Evolutionary conservation across 2,329 filamentous ascomycete species (phyloP).

Genomic region (Aspergillus pseudoterreus): DNA sequence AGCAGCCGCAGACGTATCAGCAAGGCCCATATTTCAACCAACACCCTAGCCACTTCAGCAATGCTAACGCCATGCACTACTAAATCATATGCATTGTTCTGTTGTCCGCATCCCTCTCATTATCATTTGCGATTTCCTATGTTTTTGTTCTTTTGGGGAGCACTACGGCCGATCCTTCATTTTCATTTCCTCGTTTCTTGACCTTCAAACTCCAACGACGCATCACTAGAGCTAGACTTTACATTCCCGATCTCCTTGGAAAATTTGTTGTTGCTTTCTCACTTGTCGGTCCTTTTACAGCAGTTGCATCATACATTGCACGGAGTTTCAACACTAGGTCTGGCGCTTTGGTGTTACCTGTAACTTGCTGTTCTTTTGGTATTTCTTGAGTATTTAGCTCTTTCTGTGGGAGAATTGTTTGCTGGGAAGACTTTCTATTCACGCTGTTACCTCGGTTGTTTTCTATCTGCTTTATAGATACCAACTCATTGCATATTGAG

Average conservation of each 20-base stretch:
- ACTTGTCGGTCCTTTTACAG: conserved; percentile 5
- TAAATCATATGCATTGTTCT: conserved; percentile 7
- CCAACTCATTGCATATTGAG: not conserved
- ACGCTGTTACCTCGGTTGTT: not conserved
- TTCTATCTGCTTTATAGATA: conserved; percentile 3
- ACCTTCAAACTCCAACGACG: not conserved
- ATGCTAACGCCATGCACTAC: conserved; percentile 21
- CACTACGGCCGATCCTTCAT: not conserved
- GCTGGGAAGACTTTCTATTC: conserved; percentile 1
- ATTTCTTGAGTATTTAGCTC: not conserved
- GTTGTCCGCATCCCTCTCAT: not conserved
- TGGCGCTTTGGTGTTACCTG: conserved; percentile 18
- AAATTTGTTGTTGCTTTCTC: conserved; percentile 4
- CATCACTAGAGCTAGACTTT: conserved; percentile 6
- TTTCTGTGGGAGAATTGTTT: conserved; percentile 2
- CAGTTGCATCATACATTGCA: conserved; percentile 24
- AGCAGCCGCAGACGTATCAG: conserved; percentile 23
- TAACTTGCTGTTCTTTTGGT: conserved; percentile 3
- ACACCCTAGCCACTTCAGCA: conserved; percentile 22
- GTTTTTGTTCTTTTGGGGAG: not conserved
- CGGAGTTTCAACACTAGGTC: conserved; percentile 24
- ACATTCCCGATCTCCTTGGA: conserved; percentile 1
- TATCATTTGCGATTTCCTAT: not conserved
- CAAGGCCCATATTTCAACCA: conserved; percentile 25
- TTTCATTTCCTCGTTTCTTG: conserved; percentile 1